phyloP scores from a whole-genome alignment of 2,329 filamentous ascomycete genomes.

The Pseudocercospora macadamiae region DNA sequence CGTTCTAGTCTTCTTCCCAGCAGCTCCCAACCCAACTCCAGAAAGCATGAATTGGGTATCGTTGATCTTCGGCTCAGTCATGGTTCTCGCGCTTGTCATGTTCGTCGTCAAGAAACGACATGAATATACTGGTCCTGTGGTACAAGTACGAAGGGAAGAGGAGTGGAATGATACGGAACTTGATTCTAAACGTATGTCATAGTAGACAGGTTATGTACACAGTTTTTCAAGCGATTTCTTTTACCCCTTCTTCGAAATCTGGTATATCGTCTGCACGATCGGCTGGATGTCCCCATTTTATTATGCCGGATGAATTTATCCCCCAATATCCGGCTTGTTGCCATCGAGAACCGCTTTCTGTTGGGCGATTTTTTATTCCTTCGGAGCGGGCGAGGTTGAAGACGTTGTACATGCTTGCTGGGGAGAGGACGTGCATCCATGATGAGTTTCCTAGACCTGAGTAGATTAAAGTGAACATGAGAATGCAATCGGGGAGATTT shows the following conservation, averaged over 20 bases:
- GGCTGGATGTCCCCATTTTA: slow-evolving; percentile 56
- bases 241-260: slow-evolving; percentile 55
- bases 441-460: slow-evolving; percentile 58
- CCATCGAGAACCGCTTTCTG: slow-evolving; percentile 69
- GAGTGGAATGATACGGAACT: not conserved
- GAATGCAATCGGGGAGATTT: too few species aligned
- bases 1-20: slow-evolving; percentile 27
- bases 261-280: slow-evolving; percentile 57
- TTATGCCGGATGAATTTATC: slow-evolving; percentile 55
- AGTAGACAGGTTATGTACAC: not conserved
- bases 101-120: not conserved
- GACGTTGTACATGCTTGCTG: slow-evolving; percentile 59
- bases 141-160: not conserved
- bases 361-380: slow-evolving; percentile 67
- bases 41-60: slow-evolving; percentile 30
- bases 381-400: slow-evolving; percentile 63
- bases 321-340: slow-evolving; percentile 69
- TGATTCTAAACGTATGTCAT: not conserved
- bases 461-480: too few species aligned
- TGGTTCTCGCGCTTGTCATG: not conserved
- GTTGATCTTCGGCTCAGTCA: slow-evolving; percentile 28
- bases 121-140: not conserved
- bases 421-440: slow-evolving; percentile 66
- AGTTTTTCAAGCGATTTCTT: not conserved
- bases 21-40: slow-evolving; percentile 20